Percentiles rank a stretch among this genome's conserved stretches.
phyloP scores from a whole-genome alignment of 805 yeast species.

The Myxozyma sirexii region DNA sequence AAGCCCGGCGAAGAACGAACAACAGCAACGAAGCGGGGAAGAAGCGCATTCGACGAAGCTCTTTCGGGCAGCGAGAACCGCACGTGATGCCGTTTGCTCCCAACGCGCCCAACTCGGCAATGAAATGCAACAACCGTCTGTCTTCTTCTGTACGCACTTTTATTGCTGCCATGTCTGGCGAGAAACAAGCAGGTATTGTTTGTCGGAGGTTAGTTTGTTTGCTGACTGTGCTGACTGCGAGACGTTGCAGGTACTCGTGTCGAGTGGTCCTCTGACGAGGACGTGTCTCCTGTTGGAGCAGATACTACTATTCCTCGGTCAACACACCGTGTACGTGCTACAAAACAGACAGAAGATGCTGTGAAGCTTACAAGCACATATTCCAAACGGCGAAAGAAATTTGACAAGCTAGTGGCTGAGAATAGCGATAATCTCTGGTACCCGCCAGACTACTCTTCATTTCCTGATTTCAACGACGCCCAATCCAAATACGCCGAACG shows the following conservation, averaged over 20 bases:
- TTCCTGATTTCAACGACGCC: not conserved
- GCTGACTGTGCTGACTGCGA: not conserved
- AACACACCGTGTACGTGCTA: no score
- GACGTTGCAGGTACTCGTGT: not conserved
- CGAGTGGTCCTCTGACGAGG: constrained; percentile 7
- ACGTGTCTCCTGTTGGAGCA: not conserved
- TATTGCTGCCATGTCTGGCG: not conserved
- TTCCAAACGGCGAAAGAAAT: not conserved
- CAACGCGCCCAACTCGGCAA: not conserved
- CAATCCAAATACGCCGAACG: not conserved
- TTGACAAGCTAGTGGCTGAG: not conserved
- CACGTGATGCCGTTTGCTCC: not conserved
- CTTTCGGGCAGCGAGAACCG: no score
- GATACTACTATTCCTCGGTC: no score
- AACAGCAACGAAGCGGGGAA: not conserved
- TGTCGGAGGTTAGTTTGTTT: not conserved
- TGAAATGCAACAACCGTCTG: not conserved
- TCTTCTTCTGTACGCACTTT: no score
- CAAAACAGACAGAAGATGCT: no score
- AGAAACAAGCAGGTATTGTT: not conserved
- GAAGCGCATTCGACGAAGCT: not conserved
- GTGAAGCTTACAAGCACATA: no score
- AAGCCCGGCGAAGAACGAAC: not conserved
- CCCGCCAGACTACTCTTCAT: constrained; percentile 3
- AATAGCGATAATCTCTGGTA: not conserved